Base-by-base conservation (phyloP, 108 stramenopile species). In the Cyclotella kingstonii region DNA sequence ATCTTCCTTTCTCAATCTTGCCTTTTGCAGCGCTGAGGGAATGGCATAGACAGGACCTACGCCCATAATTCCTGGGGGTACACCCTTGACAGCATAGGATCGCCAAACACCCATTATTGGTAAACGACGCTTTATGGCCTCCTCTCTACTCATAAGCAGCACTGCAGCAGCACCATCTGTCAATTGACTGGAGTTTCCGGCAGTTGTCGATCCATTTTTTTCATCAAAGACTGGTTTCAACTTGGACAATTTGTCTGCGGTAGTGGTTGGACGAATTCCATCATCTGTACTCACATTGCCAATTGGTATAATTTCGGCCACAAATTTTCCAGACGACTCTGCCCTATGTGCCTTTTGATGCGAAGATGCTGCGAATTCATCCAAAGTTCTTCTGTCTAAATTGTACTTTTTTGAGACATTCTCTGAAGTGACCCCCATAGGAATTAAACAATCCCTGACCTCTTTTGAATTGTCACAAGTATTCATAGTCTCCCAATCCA, bases 151-250 rank as follows among this genome's bases (percentile, higher is more conserved):
- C 93, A 93, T 95, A 8, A 98, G 59, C 44, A 97, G 44, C 15
- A 95, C 91, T 6, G 96, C 96, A 12, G 98, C 96, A 0, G 96
- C 96, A 6, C 98, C 98, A 70, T 98, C 98, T 36, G 93, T 95
- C 15, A 96, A 85, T 81, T 97, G 95, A 19, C 76, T 77, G 14
- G 90, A 82, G 57, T 95, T 95, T 15, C 96, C 98, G 0, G 98
- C 98, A 0, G 98, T 98, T 5, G 96, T 96, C 9, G 75, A 48
- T 19, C 98, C 98, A 26, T 79, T 61, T 36, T 84, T 66, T 39
- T 70, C 60, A 56, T 77, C 70, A 78, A 98, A 98, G 17, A 84
- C 92, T 0, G 98, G 93, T 29, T 76, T 80, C 38, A 98, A 81
- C 42, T 76, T 81, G 28, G 80, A 47, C 43, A 98, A 76, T 44